These are phyloP conservation scores for Lodderomyces orthopsilosis DNA, from an alignment of 1,139 yeast genomes.

Conservation along the genomic window DNA sequence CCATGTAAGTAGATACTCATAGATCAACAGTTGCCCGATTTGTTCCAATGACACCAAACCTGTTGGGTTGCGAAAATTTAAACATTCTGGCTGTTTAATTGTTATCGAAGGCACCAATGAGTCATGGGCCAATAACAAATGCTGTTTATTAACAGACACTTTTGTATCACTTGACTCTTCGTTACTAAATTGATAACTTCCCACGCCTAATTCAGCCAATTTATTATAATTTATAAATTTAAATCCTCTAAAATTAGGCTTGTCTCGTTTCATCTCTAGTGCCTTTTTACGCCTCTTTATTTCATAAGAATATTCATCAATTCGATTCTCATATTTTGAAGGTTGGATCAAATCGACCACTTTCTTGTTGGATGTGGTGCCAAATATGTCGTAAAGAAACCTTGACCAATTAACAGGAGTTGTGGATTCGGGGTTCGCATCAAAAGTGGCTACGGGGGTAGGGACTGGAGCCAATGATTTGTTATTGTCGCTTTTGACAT, in stretches of 20 bases:
- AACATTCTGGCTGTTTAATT: conserved; percentile 1
- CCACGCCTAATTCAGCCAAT: conserved; percentile 4
- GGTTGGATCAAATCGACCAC: not conserved
- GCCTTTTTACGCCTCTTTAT: not conserved
- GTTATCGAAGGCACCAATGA: not conserved
- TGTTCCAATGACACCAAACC: conserved; percentile 5
- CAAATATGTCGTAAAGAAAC: not conserved
- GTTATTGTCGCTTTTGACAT: not conserved
- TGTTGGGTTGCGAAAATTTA: conserved; percentile 8
- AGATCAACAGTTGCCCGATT: conserved; percentile 8
- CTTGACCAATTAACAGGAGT: not conserved
- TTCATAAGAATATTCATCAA: not conserved
- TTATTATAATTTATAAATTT: conserved; percentile 8
- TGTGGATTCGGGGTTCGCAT: not conserved
- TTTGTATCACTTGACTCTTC: not conserved
- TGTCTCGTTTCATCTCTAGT: not conserved
- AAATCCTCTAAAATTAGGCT: conserved; percentile 5
- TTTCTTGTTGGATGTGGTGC: not conserved
- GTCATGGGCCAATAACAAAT: not conserved
- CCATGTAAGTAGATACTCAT: conserved; percentile 5
- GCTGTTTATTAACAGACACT: not conserved
- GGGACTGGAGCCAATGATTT: not conserved
- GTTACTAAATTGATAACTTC: conserved; percentile 2
- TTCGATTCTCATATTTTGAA: not conserved
- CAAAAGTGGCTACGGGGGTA: not conserved